These are phyloP conservation scores for Phytophthora pseudosyringae DNA, from an alignment of 352 stramenopile genomes.

Conservation along the genomic window DNA sequence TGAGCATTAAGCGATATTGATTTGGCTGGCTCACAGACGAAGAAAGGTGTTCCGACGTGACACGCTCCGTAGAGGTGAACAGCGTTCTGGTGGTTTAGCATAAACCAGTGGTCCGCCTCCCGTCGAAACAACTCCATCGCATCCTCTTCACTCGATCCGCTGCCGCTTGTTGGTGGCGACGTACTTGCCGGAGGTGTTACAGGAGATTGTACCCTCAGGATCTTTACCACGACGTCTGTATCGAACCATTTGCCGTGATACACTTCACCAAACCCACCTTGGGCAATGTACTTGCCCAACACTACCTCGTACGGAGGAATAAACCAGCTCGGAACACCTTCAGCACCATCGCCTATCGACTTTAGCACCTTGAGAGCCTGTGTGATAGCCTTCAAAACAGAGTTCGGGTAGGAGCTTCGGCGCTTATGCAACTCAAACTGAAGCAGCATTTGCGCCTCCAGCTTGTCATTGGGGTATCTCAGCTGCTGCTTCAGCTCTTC, in stretches of 20 bases:
- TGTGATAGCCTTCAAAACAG: slow-evolving; percentile 25
- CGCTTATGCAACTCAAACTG: slow-evolving; percentile 38
- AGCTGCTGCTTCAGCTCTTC: slow-evolving; percentile 18
- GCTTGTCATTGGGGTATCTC: slow-evolving; percentile 11
- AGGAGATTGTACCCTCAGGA: slow-evolving; percentile 16
- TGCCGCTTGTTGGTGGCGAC: slow-evolving; percentile 12
- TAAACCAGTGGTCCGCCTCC: slow-evolving; percentile 41
- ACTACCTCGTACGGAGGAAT: slow-evolving; percentile 37
- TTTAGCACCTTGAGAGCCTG: slow-evolving; percentile 20
- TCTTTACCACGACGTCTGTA: slow-evolving; percentile 40
- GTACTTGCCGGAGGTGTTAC: background rate
- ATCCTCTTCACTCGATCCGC: slow-evolving; percentile 19
- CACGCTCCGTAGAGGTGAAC: slow-evolving; percentile 43
- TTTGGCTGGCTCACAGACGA: slow-evolving; percentile 39
- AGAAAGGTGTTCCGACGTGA: slow-evolving; percentile 37
- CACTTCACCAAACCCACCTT: slow-evolving; percentile 32
- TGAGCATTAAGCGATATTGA: slow-evolving; percentile 24
- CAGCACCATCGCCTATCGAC: slow-evolving; percentile 3
- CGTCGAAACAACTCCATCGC: slow-evolving; percentile 31
- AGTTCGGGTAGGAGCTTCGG: slow-evolving; percentile 30
- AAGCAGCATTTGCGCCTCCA: slow-evolving; percentile 34
- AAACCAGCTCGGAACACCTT: slow-evolving; percentile 38
- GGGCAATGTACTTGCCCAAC: slow-evolving; percentile 18
- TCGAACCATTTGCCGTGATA: slow-evolving; percentile 40
- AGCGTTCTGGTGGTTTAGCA: slow-evolving; percentile 40